Base-by-base conservation (phyloP, 1,284 basidiomycete species). In the Ustilago shanxiensis region DNA sequence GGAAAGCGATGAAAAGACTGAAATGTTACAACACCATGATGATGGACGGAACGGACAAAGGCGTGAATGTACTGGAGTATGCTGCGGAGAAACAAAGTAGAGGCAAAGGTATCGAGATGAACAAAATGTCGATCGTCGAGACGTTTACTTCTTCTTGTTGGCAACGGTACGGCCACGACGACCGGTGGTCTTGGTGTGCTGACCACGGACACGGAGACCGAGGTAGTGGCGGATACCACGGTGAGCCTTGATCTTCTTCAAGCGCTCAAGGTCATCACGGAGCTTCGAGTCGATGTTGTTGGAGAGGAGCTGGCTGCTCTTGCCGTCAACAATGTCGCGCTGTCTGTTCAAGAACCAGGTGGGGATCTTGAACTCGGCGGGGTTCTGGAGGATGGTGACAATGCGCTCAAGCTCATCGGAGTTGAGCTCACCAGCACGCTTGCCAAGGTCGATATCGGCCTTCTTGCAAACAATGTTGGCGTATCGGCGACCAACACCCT, bases 391-490 rank as follows among this genome's bases (percentile, higher is more conserved):
- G 89, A 99, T 99, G 82, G 94, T 98, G 82, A 99, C 97, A 81
- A 99, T 91, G 80, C 97, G 95, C 90, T 99, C 97, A 59, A 99
- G 93, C 89, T 99, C 97, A 87, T 93, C 92, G 55, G 94, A 94
- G 91, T 95, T 95, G 87, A 95, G 92, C 87, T 95, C 94, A 85
- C 94, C 94, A 80, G 94, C 94, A 79, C 97, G 94, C 90, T 99
- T 99, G 90, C 91, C 93, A 80, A 99, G 91, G 88, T 99, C 95
- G 68, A 99, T 93, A 89, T 99, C 97, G 82, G 97, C 97, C 91
- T 99, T 99, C 90, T 99, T 99, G 92, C 95, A 98, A 84, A 99
- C 96, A 86, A 99, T 90, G 90, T 99, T 99, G 87, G 97, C 92
- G 89, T 98, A 99, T 74, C 97, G 93, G 79, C 97, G 93, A 87